Conservation (phyloP, 2,329 filamentous ascomycete species). For the Penicillium sp. region DNA sequence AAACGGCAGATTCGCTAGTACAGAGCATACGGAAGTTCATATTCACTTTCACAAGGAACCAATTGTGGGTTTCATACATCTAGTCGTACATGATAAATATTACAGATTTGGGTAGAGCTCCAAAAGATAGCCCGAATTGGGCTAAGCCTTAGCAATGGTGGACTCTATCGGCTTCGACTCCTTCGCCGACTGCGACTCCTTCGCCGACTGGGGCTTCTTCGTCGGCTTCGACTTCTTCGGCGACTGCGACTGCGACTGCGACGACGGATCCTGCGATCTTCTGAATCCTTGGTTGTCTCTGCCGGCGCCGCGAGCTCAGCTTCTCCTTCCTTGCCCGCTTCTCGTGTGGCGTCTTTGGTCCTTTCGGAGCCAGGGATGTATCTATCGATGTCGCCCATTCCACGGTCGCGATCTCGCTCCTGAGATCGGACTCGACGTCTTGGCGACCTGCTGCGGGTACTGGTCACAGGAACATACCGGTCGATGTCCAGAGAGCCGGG, state of each 20-base stretch:
- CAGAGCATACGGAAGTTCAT: not conserved
- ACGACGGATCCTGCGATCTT: slow-evolving; percentile 27
- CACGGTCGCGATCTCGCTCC: slow-evolving; percentile 39
- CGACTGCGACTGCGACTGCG: slow-evolving; percentile 29
- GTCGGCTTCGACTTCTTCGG: slow-evolving; percentile 21
- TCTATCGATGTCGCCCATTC: slow-evolving; percentile 46
- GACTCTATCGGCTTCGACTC: slow-evolving; percentile 30
- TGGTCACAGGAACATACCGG: slow-evolving; percentile 48
- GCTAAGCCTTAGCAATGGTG: not conserved
- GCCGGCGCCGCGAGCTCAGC: slow-evolving; percentile 7
- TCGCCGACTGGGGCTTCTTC: slow-evolving; percentile 24
- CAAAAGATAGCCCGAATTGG: not conserved
- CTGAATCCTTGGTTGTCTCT: slow-evolving; percentile 27
- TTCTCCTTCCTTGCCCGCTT: slow-evolving; percentile 24
- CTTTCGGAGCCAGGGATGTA: slow-evolving; percentile 48
- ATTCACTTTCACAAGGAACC: not conserved
- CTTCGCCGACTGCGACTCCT: slow-evolving; percentile 21
- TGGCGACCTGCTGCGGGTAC: slow-evolving; percentile 46
- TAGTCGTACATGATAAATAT: slow-evolving; percentile 21
- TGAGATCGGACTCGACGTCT: slow-evolving; percentile 44
- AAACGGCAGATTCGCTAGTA: not conserved
- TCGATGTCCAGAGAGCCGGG: slow-evolving; percentile 46
- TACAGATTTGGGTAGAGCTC: not conserved
- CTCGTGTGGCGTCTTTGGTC: slow-evolving; percentile 32
- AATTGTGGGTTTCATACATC: slow-evolving; percentile 6